phyloP scores from a whole-genome alignment of 306 rosid genomes.

The Sphenostylis stenocarpa region DNA sequence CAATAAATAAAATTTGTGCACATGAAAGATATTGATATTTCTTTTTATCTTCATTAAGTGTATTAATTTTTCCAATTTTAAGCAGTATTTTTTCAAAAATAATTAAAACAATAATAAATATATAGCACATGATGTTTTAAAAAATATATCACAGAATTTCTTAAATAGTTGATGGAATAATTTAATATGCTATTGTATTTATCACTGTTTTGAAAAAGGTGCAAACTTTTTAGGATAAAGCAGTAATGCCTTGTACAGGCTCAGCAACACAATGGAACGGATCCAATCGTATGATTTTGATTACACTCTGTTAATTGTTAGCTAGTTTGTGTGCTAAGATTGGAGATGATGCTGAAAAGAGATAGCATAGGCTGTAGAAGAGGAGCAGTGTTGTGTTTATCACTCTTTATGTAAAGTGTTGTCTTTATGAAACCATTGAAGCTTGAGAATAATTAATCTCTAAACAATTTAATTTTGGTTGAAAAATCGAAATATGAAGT shows the following conservation, averaged over 20 bases:
- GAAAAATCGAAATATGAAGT: too few species aligned
- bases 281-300: constrained; percentile 51
- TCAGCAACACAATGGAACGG: constrained; percentile 43
- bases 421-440: neutral
- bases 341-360: constrained; percentile 48
- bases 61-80: neutral
- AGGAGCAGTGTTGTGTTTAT: constrained; percentile 26
- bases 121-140: neutral
- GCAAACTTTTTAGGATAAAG: too few species aligned
- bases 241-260: constrained; percentile 56
- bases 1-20: neutral
- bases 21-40: too few species aligned
- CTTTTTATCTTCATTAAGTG: neutral
- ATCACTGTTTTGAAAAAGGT: too few species aligned
- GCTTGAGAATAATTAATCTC: too few species aligned
- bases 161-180: neutral
- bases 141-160: too few species aligned
- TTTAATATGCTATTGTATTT: neutral
- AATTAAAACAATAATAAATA: too few species aligned
- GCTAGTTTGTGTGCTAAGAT: constrained; percentile 32
- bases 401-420: neutral
- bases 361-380: constrained; percentile 51
- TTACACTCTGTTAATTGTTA: neutral
- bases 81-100: too few species aligned
- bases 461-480: too few species aligned